These are phyloP conservation scores for Alternaria burnsii DNA, from an alignment of 2,329 filamentous ascomycete species.

Conservation along the genomic window DNA sequence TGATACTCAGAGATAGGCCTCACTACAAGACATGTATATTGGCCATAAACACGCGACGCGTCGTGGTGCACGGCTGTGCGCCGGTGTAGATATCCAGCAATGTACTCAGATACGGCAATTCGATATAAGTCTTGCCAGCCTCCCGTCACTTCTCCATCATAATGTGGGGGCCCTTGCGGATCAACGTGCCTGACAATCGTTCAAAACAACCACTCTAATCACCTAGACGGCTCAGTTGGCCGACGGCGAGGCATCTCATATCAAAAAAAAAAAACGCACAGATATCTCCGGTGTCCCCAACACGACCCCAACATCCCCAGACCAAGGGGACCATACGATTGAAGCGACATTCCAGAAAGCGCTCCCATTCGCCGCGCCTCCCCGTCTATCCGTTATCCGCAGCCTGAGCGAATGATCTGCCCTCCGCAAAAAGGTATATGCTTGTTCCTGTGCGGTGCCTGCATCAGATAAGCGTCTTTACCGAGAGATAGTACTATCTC, in stretches of 20 bases:
- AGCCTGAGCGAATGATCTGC: background rate
- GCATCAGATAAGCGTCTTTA: conserved; percentile 11
- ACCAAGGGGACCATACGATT: background rate
- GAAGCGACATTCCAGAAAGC: no score
- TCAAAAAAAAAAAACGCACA: background rate
- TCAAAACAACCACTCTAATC: background rate
- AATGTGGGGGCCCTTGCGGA: background rate
- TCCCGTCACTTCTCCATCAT: background rate
- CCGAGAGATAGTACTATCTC: conserved; percentile 19
- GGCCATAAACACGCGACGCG: background rate
- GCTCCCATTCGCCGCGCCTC: background rate
- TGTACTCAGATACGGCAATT: conserved; percentile 13
- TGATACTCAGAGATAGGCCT: background rate
- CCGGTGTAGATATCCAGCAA: conserved; percentile 12
- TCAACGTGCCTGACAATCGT: background rate
- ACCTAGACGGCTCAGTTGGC: background rate
- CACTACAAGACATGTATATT: background rate
- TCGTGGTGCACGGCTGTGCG: background rate
- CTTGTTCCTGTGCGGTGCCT: background rate
- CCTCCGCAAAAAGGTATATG: background rate
- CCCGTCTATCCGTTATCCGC: background rate
- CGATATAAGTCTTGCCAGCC: background rate
- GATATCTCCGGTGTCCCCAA: background rate
- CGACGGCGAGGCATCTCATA: conserved; percentile 1
- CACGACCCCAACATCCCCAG: background rate